Evolutionary conservation across 2,329 filamentous ascomycete species (phyloP).

Genomic region (Nannizzia gypsea): DNA sequence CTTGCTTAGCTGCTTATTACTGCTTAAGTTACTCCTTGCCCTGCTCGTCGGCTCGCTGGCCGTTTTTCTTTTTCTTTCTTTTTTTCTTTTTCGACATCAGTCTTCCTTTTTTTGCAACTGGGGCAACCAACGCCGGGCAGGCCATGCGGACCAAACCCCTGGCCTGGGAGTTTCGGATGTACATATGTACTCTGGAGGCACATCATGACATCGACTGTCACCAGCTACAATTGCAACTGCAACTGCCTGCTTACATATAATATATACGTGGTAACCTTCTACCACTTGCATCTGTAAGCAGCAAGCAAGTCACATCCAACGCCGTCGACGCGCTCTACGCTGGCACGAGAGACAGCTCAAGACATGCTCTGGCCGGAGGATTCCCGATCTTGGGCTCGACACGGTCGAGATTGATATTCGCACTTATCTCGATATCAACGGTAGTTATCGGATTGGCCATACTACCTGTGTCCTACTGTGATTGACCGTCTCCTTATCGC

Average conservation of each 20-base stretch:
- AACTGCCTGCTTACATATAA: background rate
- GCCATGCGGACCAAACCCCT: background rate
- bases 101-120: background rate
- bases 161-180: background rate
- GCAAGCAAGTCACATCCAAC: background rate
- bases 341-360: background rate
- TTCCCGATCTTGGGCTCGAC: background rate
- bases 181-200: background rate
- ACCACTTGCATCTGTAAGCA: too few species aligned
- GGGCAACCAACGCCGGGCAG: background rate
- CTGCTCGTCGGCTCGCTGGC: background rate
- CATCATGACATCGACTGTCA: background rate
- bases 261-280: too few species aligned
- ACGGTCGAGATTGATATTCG: background rate
- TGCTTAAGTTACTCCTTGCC: background rate
- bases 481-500: background rate
- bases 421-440: background rate
- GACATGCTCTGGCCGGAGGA: background rate
- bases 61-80: background rate
- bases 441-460: too few species aligned
- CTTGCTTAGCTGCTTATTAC: background rate
- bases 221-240: background rate
- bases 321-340: background rate
- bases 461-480: background rate
- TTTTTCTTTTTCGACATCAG: too few species aligned